phyloP scores from a whole-genome alignment of 2,329 filamentous ascomycete genomes.

The Clonostachys solani region DNA sequence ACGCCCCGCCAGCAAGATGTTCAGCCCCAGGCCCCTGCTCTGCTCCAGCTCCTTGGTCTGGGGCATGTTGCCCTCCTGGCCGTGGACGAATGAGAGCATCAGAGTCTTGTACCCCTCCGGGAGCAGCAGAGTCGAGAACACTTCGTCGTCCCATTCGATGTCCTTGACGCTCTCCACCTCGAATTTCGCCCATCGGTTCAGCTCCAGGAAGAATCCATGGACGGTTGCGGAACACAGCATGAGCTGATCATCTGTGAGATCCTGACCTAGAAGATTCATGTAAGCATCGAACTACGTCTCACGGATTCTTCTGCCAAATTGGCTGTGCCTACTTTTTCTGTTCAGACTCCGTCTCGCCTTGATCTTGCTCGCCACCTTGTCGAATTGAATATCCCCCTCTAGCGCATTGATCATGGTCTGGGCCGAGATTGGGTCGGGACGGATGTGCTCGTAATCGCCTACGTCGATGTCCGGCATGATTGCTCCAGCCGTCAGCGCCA shows the following conservation, averaged over 20 bases:
- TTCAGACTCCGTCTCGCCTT: too few relatives aligned
- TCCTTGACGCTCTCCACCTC: constrained; percentile 30
- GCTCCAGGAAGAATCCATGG: constrained; percentile 23
- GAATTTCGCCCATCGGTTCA: constrained; percentile 19
- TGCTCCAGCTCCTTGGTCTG: constrained; percentile 46
- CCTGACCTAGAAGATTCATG: background rate
- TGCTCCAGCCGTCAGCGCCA: too few relatives aligned
- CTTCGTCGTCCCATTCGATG: constrained; percentile 35
- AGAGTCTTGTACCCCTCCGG: constrained; percentile 38
- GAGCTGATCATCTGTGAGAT: constrained; percentile 7
- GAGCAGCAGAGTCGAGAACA: constrained; percentile 38
- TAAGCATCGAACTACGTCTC: constrained; percentile 15
- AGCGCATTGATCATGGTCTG: too few relatives aligned
- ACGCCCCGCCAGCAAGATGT: constrained; percentile 40
- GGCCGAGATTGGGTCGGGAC: too few relatives aligned
- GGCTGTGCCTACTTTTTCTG: too few relatives aligned
- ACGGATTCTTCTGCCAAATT: too few relatives aligned
- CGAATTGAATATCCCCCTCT: too few relatives aligned
- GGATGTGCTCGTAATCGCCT: too few relatives aligned
- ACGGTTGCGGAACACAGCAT: constrained; percentile 12
- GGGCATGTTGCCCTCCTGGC: constrained; percentile 28
- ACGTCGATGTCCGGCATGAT: too few relatives aligned
- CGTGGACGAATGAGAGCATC: constrained; percentile 21
- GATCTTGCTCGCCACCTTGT: too few relatives aligned
- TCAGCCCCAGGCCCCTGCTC: constrained; percentile 45